Evolutionary conservation across 2,329 filamentous ascomycete genomes (phyloP).

Genomic region (Neonectria neomacrospora): DNA sequence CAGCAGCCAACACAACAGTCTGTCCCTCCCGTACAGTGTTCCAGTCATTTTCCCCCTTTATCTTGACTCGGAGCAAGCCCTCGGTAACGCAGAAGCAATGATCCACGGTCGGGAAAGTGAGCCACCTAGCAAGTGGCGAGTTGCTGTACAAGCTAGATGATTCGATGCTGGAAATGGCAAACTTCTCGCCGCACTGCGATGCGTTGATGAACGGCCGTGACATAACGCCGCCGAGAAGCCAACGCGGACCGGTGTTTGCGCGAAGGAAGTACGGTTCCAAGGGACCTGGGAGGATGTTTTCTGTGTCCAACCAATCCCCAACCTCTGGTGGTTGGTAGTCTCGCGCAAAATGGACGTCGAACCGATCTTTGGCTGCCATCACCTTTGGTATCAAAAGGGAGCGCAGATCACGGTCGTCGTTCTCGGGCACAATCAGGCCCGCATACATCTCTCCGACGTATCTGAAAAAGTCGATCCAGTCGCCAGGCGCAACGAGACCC

Average conservation of each 20-base stretch:
- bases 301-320: conserved; percentile 53
- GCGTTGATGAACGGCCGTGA: conserved; percentile 61
- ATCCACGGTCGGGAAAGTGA: conserved; percentile 60
- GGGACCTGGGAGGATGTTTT: conserved; percentile 53
- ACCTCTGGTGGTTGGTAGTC: conserved; percentile 59
- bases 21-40: conserved; percentile 54
- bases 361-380: conserved; percentile 64
- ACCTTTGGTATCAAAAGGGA: conserved; percentile 64
- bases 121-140: conserved; percentile 49
- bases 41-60: conserved; percentile 44
- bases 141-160: conserved; percentile 51
- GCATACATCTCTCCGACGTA: conserved; percentile 64
- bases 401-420: conserved; percentile 62
- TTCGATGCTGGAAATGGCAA: conserved; percentile 65
- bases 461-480: conserved; percentile 71
- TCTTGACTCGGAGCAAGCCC: conserved; percentile 55
- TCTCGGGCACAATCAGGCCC: conserved; percentile 61
- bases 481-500: conserved; percentile 66
- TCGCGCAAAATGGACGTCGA: conserved; percentile 65
- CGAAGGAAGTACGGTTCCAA: conserved; percentile 62
- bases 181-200: conserved; percentile 58
- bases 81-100: conserved; percentile 64
- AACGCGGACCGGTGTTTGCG: conserved; percentile 60
- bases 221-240: conserved; percentile 57
- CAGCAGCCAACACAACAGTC: conserved; percentile 60